Base-by-base conservation (phyloP, 768 basidiomycete genomes). In the Saitozyma sp. region DNA sequence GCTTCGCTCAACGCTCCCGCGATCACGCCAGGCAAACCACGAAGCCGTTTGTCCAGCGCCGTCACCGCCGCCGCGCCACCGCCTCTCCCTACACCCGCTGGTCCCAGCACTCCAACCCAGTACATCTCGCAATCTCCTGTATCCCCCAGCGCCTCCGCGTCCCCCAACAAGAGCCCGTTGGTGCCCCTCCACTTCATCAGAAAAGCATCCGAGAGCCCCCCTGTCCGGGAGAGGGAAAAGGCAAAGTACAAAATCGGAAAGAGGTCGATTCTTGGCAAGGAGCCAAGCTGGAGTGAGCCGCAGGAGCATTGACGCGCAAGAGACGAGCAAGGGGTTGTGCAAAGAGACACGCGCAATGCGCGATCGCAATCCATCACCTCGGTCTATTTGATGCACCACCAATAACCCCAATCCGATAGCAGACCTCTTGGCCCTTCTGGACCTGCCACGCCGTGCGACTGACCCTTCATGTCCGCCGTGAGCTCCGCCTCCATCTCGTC, bases 121-220 rank as follows among this genome's bases (percentile, higher is more conserved):
- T 46, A 13, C 6, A 46, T 46, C 45, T 11, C 45, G 45, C 11
- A 46, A 13, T 13, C 45, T 6, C 45, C 45, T 6, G 11, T 17
- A 11, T 13, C 45, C 45, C 11, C 45, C 45, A 46, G 13, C 11
- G 13, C 13, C 45, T 17, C 13, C 3, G 45, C 13, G n/a, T 46
- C 45, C 45, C 45, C 13, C 45, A 17, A 11, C 45, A 46, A 17
- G 0, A 64, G 59, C 37, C 89, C 91, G 10, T 76, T 92, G 56
- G 86, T 87, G 8, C 86, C 92, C 1, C 80, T 95, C 51, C 91
- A 94, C 75, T 93, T 92, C 80, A 85, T 95, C 66, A 84, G 91
- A 59, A 86, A 88, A 53, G 92, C 89, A 45, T 69, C 67, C 9
- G 72, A 76, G 38, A 68, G 64, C 39, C 74, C 74, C 11, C 57